Base-by-base conservation (phyloP, 148 eudicot genomes). In the Amaranthus hypochondriacus region DNA sequence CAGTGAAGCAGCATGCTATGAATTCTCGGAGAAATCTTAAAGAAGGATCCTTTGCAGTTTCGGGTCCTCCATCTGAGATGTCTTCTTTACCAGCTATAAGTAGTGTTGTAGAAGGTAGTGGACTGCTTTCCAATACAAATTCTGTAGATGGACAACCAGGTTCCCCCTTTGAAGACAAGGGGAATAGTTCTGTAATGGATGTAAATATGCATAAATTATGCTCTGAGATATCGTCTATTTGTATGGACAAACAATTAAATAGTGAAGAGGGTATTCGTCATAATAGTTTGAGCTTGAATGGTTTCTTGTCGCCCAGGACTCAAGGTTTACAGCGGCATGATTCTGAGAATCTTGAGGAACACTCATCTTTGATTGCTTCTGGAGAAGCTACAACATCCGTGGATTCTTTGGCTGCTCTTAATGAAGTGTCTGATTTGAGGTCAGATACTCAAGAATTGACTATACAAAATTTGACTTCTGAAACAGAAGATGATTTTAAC, bases 401-500 rank as follows among this genome's bases (percentile, higher is more conserved):
- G 28, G 76, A 77, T 57, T 79, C 79, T 61, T 60, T 49, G 64
- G 21, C 10, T 71, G 71, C 62, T 73, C 46, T 77, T 54, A 75
- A 39, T 46, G 84, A 69, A 44, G 50, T 51, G 43, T 64, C 81
- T 76, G 84, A 83, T 72, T 74, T 71, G 74, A 61, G 72, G 65
- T 77, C 78, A 69, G 83, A 84, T 67, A 66, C 76, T 18, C 76
- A 57, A 74, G 56, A 55, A 63, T 81, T 73, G 47, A 80, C 46
- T 52, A 47, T 69, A 21, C 87, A 86, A 73, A 83, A 72, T 71
- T 67, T 79, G 66, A 63, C 72, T 56, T 79, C 76, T 71, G 86
- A 77, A 73, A 73, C 73, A 62, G 87, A 83, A 78, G 86, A 87
- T 63, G 89, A 86, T 75, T 86, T 92, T 69, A 83, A 84, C 78